Percentiles rank a stretch among this genome's conserved stretches.
Conservation (phyloP, 768 basidiomycete genomes). For the Trametopsis cervina region DNA sequence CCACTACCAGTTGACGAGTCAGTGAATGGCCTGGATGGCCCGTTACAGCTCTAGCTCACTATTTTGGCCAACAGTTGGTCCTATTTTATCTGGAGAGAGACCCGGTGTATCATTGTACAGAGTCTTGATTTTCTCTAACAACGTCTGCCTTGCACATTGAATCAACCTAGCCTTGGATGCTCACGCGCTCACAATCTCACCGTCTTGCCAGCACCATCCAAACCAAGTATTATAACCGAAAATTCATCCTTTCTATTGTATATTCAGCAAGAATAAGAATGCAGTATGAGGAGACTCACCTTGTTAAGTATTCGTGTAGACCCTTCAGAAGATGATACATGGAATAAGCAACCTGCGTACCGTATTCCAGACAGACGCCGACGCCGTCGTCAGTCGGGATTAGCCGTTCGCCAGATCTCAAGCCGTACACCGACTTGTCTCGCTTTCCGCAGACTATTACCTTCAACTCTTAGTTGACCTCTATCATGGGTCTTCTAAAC, state of each 20-base stretch:
- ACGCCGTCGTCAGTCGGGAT: background rate
- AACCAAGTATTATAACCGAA: constrained; percentile 89
- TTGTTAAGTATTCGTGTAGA: constrained; percentile 83
- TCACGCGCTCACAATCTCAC: too few species aligned
- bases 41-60: constrained; percentile 45
- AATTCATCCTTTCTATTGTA: constrained; percentile 74
- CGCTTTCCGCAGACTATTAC: constrained; percentile 13
- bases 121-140: constrained; percentile 92
- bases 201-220: constrained; percentile 91
- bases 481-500: constrained; percentile 26
- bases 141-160: too few species aligned
- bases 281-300: constrained; percentile 34
- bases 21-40: background rate
- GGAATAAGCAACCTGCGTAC: constrained; percentile 10
- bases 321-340: constrained; percentile 97
- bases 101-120: constrained; percentile 83
- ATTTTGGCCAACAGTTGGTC: constrained; percentile 95
- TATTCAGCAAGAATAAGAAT: background rate
- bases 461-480: constrained; percentile 5
- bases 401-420: constrained; percentile 7
- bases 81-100: constrained; percentile 89
- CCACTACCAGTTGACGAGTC: constrained; percentile 45
- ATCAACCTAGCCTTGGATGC: too few species aligned
- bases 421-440: background rate
- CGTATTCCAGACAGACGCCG: too few species aligned